phyloP scores from a whole-genome alignment of 495 filamentous ascomycete species.

The Neurospora intermedia region DNA sequence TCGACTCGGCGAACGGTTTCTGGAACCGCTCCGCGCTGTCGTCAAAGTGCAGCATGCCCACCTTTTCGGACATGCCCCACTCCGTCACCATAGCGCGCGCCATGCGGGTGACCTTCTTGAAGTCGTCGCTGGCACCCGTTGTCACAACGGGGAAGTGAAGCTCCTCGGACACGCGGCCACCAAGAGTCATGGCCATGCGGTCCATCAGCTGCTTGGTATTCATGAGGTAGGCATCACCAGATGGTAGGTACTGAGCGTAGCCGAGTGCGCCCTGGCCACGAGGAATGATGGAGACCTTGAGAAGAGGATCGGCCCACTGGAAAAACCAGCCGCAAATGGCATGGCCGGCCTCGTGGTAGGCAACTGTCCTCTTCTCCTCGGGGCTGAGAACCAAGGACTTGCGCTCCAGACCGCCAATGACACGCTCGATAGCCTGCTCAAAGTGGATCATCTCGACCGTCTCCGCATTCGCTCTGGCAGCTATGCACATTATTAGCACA shows the following conservation, averaged over 20 bases:
- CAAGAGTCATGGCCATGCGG: slow-evolving; percentile 98
- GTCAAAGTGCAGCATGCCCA: slow-evolving; percentile 84
- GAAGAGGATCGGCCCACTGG: slow-evolving; percentile 86
- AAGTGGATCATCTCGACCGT: slow-evolving; percentile 80
- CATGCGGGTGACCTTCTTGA: slow-evolving; percentile 96
- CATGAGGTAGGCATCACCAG: slow-evolving; percentile 86
- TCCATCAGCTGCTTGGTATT: slow-evolving; percentile 95
- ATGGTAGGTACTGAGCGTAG: slow-evolving; percentile 93
- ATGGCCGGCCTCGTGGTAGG: slow-evolving; percentile 97
- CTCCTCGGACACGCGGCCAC: slow-evolving; percentile 88
- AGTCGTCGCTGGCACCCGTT: slow-evolving; percentile 87
- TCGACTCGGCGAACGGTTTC: slow-evolving; percentile 93
- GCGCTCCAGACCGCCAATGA: slow-evolving; percentile 91
- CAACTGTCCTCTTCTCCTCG: slow-evolving; percentile 86
- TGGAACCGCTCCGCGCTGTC: slow-evolving; percentile 66
- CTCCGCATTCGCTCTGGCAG: slow-evolving; percentile 68
- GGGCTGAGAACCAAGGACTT: slow-evolving; percentile 88
- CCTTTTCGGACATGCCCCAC: slow-evolving; percentile 92
- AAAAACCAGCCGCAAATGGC: slow-evolving; percentile 99
- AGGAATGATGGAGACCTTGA: slow-evolving; percentile 98
- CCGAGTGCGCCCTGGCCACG: slow-evolving; percentile 87
- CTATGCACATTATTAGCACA: slow-evolving; percentile 40
- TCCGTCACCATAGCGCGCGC: slow-evolving; percentile 95
- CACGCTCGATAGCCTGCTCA: slow-evolving; percentile 83
- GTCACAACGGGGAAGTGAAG: slow-evolving; percentile 94